These are phyloP conservation scores for Endotrypanum monterogeii DNA, from an alignment of 208 protist species.

Conservation along the genomic window DNA sequence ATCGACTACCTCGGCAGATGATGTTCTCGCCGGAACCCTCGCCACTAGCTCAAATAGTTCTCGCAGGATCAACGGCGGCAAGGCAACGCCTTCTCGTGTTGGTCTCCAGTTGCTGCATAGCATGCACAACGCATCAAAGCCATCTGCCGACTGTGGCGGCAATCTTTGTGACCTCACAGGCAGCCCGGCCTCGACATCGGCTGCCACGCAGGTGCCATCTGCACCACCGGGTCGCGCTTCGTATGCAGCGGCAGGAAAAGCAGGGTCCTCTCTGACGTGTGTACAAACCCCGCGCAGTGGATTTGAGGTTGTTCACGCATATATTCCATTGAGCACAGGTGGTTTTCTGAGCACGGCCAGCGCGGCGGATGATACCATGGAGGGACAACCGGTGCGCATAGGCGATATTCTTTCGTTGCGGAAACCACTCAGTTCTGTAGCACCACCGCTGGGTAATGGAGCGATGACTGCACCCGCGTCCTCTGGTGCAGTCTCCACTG, in stretches of 20 bases:
- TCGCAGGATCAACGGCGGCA: not conserved
- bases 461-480: not conserved
- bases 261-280: not conserved
- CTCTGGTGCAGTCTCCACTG: not conserved
- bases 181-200: not conserved
- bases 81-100: conserved; percentile 20
- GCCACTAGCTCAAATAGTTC: not conserved
- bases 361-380: conserved; percentile 24
- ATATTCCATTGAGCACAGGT: conserved; percentile 75
- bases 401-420: conserved; percentile 42
- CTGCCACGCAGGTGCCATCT: no score
- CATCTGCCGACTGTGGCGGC: not conserved
- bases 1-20: not conserved
- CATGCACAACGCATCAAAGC: conserved; percentile 39
- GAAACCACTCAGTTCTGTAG: not conserved
- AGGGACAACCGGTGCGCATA: conserved; percentile 33
- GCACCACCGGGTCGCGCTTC: no score
- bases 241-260: not conserved
- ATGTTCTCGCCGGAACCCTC: not conserved
- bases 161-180: not conserved
- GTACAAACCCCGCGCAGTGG: not conserved
- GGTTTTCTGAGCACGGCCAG: conserved; percentile 68
- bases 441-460: not conserved
- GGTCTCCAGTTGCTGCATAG: conserved; percentile 48
- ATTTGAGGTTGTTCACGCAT: conserved; percentile 57